Conservation (phyloP, 2,329 filamentous ascomycete genomes). For the Sporothrix pseudoabietina region DNA sequence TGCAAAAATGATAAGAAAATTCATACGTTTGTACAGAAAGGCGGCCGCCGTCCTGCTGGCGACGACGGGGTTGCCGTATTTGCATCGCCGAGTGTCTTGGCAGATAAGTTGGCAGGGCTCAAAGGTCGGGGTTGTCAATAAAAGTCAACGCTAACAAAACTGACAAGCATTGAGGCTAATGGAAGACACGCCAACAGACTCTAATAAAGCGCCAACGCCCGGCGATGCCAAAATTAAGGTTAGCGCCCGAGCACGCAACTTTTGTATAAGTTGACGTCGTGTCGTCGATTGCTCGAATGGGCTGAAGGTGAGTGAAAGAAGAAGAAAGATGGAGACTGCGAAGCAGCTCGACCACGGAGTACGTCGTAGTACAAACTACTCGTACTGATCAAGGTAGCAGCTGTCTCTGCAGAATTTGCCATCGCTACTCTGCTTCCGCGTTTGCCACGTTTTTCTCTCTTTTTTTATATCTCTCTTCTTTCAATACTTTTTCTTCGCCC, state of each 20-base stretch:
- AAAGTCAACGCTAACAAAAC: neutral
- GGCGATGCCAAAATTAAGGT: neutral
- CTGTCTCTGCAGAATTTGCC: neutral
- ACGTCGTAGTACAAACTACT: neutral
- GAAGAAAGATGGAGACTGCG: neutral
- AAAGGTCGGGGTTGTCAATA: neutral
- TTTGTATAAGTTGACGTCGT: conserved; percentile 22
- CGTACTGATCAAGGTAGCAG: no score
- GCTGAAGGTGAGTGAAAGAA: neutral
- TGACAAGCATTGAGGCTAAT: neutral
- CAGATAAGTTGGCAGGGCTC: no score
- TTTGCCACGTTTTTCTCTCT: neutral
- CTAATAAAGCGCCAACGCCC: neutral
- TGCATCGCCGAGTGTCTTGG: conserved; percentile 13
- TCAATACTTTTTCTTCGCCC: neutral
- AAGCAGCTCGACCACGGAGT: neutral
- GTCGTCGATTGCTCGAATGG: no score
- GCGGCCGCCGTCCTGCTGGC: no score
- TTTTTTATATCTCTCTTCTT: neutral
- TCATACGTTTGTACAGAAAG: neutral
- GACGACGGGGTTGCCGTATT: conserved; percentile 13
- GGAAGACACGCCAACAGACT: no score
- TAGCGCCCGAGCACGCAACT: conserved; percentile 25
- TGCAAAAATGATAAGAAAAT: neutral
- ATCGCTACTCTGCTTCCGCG: neutral